Base-by-base conservation (phyloP, 2,329 filamentous ascomycete species). In the Penicillium nordicum region DNA sequence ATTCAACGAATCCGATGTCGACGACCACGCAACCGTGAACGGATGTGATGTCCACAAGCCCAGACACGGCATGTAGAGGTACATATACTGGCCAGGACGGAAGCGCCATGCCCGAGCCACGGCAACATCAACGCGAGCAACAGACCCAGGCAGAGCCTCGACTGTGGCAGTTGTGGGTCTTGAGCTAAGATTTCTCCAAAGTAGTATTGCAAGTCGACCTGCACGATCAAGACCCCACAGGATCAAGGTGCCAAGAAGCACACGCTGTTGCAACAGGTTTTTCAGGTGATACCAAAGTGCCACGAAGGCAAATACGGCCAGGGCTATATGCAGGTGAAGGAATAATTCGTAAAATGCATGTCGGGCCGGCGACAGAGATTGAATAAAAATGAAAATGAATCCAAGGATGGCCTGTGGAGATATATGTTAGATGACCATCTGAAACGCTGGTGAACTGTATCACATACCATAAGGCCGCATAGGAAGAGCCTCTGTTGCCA, bases 131-230 rank as follows among this genome's bases (percentile, higher is more conserved):
- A 73, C 79, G 29, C 82, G 78, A 51, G 80, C 82, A 14, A 83
- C 82, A 60, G 82, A 79, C 18, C 78, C 78, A 2, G 81, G 79
- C 42, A 85, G 73, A 46, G 82, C 80, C 63, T 85, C 82, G 23
- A 85, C 76, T 1, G 75, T 78, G 41, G 84, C 78, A 40, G 72
- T 76, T 6, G 81, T 82, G 45, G 75, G 67, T 25, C 76, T 75
- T 32, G 71, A 71, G 57, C 76, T 75, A 16, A 76, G 69, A 62
- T 83, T 84, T 72, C 80, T 77, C 73, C 80, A 83, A 30, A 78
- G 49, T 16, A 84, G 74, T 25, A 78, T 77, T 10, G 66, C 63
- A 11, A 79, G 58, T 27, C 83, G 77, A 59, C 73, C 72, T n/a
- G 75, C 54, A 62, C 78, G 78, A 59, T 73, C 70, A 7, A 71